These are phyloP conservation scores for Echium plantagineum DNA, from an alignment of 257 asterid genomes.

Conservation along the genomic window DNA sequence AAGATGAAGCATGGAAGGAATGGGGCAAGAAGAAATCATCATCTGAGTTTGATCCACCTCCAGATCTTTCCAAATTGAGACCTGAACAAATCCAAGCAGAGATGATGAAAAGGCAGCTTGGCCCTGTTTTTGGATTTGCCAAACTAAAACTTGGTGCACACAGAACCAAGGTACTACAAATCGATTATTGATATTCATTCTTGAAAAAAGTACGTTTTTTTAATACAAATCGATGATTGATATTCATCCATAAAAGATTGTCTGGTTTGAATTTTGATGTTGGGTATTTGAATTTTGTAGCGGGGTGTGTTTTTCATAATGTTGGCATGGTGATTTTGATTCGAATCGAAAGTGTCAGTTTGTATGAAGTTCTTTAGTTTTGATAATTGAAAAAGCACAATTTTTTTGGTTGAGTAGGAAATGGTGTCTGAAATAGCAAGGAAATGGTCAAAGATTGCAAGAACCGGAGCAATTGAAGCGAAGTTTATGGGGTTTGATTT, in stretches of 20 bases:
- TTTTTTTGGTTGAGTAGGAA: conserved; percentile 25
- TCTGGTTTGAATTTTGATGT: too few species aligned
- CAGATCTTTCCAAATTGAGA: conserved; percentile 38
- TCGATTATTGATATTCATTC: too few species aligned
- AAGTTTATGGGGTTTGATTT: conserved; percentile 62
- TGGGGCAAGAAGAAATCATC: conserved; percentile 58
- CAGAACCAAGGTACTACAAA: conserved; percentile 41
- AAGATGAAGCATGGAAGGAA: conserved; percentile 69
- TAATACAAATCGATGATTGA: too few species aligned
- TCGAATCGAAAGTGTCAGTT: too few species aligned
- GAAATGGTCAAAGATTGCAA: conserved; percentile 74
- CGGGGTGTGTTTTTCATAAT: too few species aligned
- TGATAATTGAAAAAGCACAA: too few species aligned
- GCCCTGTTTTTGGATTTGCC: conserved; percentile 84
- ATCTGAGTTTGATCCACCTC: conserved; percentile 69
- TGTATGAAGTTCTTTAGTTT: too few species aligned
- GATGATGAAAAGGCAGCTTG: conserved; percentile 57
- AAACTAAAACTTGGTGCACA: conserved; percentile 71
- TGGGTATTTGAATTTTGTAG: too few species aligned
- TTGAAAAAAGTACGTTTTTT: too few species aligned
- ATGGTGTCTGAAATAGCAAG: conserved; percentile 53
- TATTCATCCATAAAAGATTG: too few species aligned
- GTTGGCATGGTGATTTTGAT: too few species aligned
- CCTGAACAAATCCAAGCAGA: conserved; percentile 47
- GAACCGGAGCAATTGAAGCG: conserved; percentile 65